Evolutionary conservation across 352 stramenopile species (phyloP).

Genomic region (Phytophthora pisi): DNA sequence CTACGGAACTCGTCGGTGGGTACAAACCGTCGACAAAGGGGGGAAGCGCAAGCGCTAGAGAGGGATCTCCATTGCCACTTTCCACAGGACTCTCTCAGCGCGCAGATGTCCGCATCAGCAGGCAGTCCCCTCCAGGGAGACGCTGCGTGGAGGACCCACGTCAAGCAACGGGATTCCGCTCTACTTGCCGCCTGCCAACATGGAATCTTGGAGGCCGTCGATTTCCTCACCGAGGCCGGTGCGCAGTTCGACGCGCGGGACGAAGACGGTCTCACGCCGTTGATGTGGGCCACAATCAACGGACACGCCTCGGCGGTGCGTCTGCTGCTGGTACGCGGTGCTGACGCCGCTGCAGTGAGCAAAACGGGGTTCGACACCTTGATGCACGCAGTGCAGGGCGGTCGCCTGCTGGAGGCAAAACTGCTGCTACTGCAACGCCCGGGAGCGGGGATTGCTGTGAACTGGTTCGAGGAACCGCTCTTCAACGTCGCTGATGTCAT

Average conservation of each 20-base stretch:
- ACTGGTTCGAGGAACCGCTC: too few relatives aligned
- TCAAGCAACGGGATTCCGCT: slow-evolving; percentile 3
- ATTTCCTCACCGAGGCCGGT: neutral
- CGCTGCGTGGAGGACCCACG: neutral
- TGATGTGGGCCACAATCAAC: neutral
- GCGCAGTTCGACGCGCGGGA: neutral
- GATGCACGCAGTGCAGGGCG: neutral
- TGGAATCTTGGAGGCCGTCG: neutral
- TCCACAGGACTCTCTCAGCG: too few relatives aligned
- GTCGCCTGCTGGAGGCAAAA: neutral
- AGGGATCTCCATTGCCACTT: too few relatives aligned
- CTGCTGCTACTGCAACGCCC: too few relatives aligned
- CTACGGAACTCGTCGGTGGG: too few relatives aligned
- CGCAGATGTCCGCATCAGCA: too few relatives aligned
- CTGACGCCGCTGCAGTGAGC: neutral
- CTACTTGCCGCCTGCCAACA: slow-evolving; percentile 4
- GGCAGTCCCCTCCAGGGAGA: too few relatives aligned
- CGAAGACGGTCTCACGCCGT: neutral
- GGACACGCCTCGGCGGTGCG: neutral
- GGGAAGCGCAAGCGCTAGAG: too few relatives aligned
- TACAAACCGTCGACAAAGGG: too few relatives aligned
- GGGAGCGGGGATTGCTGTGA: too few relatives aligned
- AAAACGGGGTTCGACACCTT: neutral
- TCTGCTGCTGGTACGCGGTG: neutral
- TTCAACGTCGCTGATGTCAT: too few relatives aligned